Conservation (phyloP, 768 basidiomycete species). For the Gloeostereum incarnatum region DNA sequence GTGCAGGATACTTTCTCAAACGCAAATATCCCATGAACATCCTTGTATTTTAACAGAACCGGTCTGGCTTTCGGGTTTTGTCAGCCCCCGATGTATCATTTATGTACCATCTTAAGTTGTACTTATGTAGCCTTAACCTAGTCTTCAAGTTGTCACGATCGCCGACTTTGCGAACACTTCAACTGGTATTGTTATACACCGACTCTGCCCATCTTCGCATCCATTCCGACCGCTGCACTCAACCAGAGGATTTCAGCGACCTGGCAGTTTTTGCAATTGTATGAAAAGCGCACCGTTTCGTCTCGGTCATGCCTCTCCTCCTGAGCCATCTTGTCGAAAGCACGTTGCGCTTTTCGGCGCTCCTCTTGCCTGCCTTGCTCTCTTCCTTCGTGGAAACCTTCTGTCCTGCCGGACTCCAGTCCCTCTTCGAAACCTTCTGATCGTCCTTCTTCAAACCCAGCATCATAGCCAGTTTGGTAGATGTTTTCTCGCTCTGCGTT, state of each 20-base stretch:
- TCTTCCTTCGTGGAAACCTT: conserved; percentile 26
- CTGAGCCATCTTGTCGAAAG: conserved; percentile 48
- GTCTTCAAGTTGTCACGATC: too few relatives aligned
- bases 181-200: conserved; percentile 6
- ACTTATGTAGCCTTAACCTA: too few relatives aligned
- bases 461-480: conserved; percentile 32
- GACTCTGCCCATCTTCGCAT: conserved; percentile 23
- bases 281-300: conserved; percentile 12
- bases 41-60: too few relatives aligned
- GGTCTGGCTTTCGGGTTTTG: too few relatives aligned
- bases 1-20: too few relatives aligned
- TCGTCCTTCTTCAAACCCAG: conserved; percentile 35
- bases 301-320: conserved; percentile 27
- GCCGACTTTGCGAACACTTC: too few relatives aligned
- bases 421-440: conserved; percentile 32
- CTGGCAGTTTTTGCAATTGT: too few relatives aligned
- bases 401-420: conserved; percentile 26
- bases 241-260: background rate
- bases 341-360: conserved; percentile 41
- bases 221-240: conserved; percentile 13
- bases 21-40: too few relatives aligned
- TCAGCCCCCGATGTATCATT: too few relatives aligned
- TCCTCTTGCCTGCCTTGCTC: conserved; percentile 36
- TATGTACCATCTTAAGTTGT: too few relatives aligned
- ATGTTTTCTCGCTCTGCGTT: conserved; percentile 34